phyloP scores from a whole-genome alignment of 2,329 filamentous ascomycete species.

The Stenocarpella maydis region DNA sequence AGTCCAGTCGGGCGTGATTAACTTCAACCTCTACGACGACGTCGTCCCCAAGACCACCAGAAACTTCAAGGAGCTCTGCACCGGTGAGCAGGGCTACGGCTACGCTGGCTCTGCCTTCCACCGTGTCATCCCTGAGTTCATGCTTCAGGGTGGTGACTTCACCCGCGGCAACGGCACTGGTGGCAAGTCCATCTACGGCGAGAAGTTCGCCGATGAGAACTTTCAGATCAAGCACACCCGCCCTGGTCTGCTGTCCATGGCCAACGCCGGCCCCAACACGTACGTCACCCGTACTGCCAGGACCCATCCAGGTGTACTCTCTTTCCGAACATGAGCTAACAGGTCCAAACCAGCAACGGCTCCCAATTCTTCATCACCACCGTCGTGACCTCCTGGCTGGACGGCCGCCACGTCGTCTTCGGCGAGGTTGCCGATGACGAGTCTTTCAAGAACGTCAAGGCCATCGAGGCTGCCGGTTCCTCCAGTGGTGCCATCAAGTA shows the following conservation, averaged over 20 bases:
- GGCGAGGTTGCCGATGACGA: constrained; percentile 70
- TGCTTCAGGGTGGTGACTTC: constrained; percentile 97
- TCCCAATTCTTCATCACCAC: constrained; percentile 99
- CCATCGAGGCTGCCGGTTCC: constrained; percentile 68
- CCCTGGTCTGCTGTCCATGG: constrained; percentile 89
- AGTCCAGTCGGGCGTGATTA: constrained; percentile 82
- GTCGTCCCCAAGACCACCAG: constrained; percentile 86
- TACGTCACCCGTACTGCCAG: constrained; percentile 49
- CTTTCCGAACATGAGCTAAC: background rate
- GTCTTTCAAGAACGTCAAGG: constrained; percentile 63
- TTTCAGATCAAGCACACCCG: constrained; percentile 77
- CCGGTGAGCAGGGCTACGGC: constrained; percentile 80
- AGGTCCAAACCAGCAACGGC: constrained; percentile 75
- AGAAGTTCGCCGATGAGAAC: constrained; percentile 96
- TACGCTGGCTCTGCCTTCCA: constrained; percentile 89
- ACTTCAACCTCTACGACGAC: constrained; percentile 87
- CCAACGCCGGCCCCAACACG: constrained; percentile 95
- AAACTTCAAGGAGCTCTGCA: constrained; percentile 89
- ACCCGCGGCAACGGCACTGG: constrained; percentile 90
- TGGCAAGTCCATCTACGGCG: constrained; percentile 93
- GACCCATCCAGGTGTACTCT: background rate
- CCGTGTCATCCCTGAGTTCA: constrained; percentile 91
- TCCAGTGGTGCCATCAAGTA: constrained; percentile 64
- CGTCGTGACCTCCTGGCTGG: constrained; percentile 85
- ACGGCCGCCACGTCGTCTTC: constrained; percentile 86